Evolutionary conservation across 495 filamentous ascomycete genomes (phyloP), one percentile per base, ranked within the genome.

Genomic region (Viridothelium virens): DNA sequence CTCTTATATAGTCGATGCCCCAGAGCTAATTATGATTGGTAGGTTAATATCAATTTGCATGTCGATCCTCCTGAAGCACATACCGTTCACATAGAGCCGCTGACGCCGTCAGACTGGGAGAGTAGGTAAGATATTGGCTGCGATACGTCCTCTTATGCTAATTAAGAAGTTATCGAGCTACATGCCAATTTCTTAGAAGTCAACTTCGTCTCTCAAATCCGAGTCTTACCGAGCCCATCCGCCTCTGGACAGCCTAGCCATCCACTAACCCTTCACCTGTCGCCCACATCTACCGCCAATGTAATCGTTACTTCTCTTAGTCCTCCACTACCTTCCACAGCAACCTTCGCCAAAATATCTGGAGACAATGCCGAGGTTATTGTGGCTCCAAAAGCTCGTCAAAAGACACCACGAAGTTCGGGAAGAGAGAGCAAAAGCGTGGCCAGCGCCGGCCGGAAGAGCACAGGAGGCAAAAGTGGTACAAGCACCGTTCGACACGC

Each of bases 31-130:
- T 61, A 59, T 33, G 25, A 50, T 48, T 69, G 67, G 63, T 74
- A 77, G 87, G 85, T 89, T 63, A 83, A 82, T 38, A 74, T 90
- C 64, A 78, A 79, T 53, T 81, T 98, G 67, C 94, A 97, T 74
- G 76, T 96, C 48, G 92, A 97, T 74, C 92, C 92, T 53, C 91
- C 92, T 0, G 77, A 93, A 64, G 90, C 91, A 44, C 89, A 95
- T 74, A 96, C 92, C 1, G 87, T 98, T 73, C 90, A 96, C 70
- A 97, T 98, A 69, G 94, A 98, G 74, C 94, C 94, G 63, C 79
- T 97, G 69, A 97, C 94, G 1, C 86, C 92, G 2, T 89, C 91
- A 66, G 94, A 98, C 73, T 98, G 94, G 94, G 94, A 97, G 70
- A 86, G 84, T 84, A 80, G 69, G 84, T 77, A 61, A 61, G 11